A percentile compares a stretch with the other conserved stretches of the same genome.
These are phyloP conservation scores for Cladosporium sp. DNA, from an alignment of 2,329 filamentous ascomycete genomes.

Conservation along the genomic window DNA sequence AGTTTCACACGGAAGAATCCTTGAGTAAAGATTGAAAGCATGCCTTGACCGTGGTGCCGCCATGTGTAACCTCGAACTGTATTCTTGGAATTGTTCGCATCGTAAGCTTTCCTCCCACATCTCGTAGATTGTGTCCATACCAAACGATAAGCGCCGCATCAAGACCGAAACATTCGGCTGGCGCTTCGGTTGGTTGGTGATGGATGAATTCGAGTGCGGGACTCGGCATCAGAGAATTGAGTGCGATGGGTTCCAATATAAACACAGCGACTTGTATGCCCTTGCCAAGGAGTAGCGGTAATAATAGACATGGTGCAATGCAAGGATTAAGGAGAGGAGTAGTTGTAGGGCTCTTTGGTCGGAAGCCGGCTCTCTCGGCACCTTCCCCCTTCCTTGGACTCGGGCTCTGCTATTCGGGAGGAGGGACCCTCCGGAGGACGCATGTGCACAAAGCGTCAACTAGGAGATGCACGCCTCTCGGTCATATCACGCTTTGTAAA, in stretches of 20 bases:
- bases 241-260: neutral
- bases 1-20: neutral
- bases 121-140: neutral
- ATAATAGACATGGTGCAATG: neutral
- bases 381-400: neutral
- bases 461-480: slow-evolving; percentile 4
- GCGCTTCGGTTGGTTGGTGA: neutral
- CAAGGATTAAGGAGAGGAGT: neutral
- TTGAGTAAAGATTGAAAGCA: neutral
- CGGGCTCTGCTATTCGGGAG: neutral
- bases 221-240: neutral
- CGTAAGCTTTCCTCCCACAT: neutral
- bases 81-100: neutral
- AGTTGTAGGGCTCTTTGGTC: neutral
- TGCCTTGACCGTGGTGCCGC: neutral
- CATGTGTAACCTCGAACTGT: neutral
- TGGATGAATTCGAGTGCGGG: neutral
- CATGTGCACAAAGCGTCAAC: slow-evolving; percentile 2
- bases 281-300: neutral
- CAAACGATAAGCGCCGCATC: neutral
- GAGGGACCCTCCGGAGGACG: no score
- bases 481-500: slow-evolving; percentile 3
- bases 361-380: neutral
- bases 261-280: neutral
- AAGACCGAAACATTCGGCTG: neutral